These are phyloP conservation scores for Entomortierella parvispora DNA, from an alignment of 192 early-diverging fungal species.

Conservation along the genomic window DNA sequence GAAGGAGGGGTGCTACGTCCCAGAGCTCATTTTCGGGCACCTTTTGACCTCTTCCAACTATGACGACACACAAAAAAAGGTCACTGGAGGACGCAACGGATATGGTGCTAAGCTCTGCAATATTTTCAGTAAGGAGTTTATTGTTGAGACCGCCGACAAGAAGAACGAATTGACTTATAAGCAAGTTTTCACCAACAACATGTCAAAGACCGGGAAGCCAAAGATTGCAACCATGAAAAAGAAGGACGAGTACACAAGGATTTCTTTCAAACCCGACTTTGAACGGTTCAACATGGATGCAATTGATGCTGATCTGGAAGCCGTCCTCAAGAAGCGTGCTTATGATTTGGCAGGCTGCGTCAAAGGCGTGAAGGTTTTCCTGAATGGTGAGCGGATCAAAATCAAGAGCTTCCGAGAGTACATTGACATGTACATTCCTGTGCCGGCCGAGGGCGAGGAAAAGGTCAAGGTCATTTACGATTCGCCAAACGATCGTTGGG, in stretches of 20 bases:
- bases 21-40: conserved; percentile 98
- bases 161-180: conserved; percentile 75
- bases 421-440: conserved; percentile 76
- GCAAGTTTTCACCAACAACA: conserved; percentile 92
- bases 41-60: conserved; percentile 97
- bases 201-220: conserved; percentile 81
- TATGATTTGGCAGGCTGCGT: conserved; percentile 94
- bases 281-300: conserved; percentile 87
- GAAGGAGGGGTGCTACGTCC: conserved; percentile 90
- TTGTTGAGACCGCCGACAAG: conserved; percentile 90
- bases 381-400: conserved; percentile 85
- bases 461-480: conserved; percentile 77
- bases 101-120: conserved; percentile 96
- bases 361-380: conserved; percentile 83
- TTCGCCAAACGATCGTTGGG: conserved; percentile 85
- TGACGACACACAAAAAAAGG: conserved; percentile 94
- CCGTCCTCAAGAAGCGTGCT: conserved; percentile 90
- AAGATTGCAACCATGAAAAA: conserved; percentile 73
- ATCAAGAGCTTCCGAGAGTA: conserved; percentile 94
- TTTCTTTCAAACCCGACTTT: conserved; percentile 96
- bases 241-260: conserved; percentile 86
- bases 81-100: conserved; percentile 96
- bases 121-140: conserved; percentile 95
- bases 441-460: conserved; percentile 33
- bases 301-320: conserved; percentile 88